Evolutionary conservation across 371 early-diverging fungal genomes (phyloP), one percentile per base, ranked within the genome.

Genomic region (Saksenaea oblongispora): DNA sequence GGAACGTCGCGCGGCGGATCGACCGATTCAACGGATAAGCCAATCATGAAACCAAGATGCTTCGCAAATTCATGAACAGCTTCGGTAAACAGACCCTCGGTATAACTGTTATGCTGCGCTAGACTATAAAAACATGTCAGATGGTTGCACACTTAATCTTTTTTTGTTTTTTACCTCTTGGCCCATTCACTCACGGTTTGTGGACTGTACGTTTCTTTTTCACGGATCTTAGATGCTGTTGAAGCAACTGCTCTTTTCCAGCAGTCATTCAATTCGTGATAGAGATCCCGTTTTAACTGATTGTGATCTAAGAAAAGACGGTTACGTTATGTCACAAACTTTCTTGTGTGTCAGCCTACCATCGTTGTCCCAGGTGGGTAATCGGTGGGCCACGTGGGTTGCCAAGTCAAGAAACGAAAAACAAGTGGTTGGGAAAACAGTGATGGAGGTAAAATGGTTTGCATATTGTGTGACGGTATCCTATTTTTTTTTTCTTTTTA

Each of bases 381-480:
- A 80, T 27, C 93, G 82, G 73, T 92, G 87, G 13, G 89, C 87
- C 13, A 90, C 75, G 18, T 80, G 82, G 4, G 93, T 85, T 26
- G 93, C 94, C 62, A 87, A 71, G 58, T 93, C 86, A 47, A 96
- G 86, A 68, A 89, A 94, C 5, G 86, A 78, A 71, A 97, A 95
- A 24, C 89, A 82, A 2, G 78, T 82, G 5, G 87, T 82, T 18
- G 93, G 90, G 63, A 91, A 91, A 62, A 91, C 89, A 58, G 88
- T 75, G 42, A 87, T 85, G 31, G 75, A 71, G 27, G 93, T 91
- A 72, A 96, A 98, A 76, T 93, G 91, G 60, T 89, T 86, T 59
- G 94, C 84, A 72, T 95, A 96, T 76, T 94, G 90, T 13, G 84
- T 70, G 37, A 96, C 75, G 26, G 92, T 84, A 55, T 93, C 92